Conservation (phyloP, 192 early-diverging fungal species). For the Helicostylum pulchrum region DNA sequence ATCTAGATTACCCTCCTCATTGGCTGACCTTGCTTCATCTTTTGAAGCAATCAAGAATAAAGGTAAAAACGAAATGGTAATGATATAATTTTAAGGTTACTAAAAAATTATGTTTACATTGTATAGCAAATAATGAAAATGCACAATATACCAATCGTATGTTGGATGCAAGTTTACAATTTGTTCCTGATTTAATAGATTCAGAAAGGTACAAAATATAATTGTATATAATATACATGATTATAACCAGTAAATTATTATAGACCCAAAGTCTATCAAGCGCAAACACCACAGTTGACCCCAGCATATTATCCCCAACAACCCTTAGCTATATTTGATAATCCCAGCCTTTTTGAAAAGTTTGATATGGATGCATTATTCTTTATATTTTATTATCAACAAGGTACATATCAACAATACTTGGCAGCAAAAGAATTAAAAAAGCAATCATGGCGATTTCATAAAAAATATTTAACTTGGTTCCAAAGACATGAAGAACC, state of each 20-base stretch:
- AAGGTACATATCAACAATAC: slow-evolving; percentile 95
- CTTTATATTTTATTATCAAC: slow-evolving; percentile 98
- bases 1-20: slow-evolving; percentile 46
- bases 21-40: slow-evolving; percentile 54
- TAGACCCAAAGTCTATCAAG: slow-evolving; percentile 71
- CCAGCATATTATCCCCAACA: slow-evolving; percentile 95
- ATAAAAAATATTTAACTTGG: slow-evolving; percentile 98
- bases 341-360: slow-evolving; percentile 81
- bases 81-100: background rate
- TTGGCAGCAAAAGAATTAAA: slow-evolving; percentile 94
- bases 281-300: slow-evolving; percentile 73
- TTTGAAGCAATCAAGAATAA: slow-evolving; percentile 53
- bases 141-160: slow-evolving; percentile 59
- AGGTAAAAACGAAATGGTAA: no score
- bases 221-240: background rate
- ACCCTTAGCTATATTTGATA: slow-evolving; percentile 74
- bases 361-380: slow-evolving; percentile 95
- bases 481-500: slow-evolving; percentile 98
- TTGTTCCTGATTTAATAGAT: slow-evolving; percentile 79
- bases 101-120: background rate
- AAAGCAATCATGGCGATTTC: slow-evolving; percentile 96
- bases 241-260: background rate
- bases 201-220: slow-evolving; percentile 62
- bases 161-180: slow-evolving; percentile 82
- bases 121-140: slow-evolving; percentile 42